A percentile compares a stretch with the other conserved stretches of the same genome.
Conservation (phyloP, 129 eudicot species). For the Saposhnikovia divaricata region DNA sequence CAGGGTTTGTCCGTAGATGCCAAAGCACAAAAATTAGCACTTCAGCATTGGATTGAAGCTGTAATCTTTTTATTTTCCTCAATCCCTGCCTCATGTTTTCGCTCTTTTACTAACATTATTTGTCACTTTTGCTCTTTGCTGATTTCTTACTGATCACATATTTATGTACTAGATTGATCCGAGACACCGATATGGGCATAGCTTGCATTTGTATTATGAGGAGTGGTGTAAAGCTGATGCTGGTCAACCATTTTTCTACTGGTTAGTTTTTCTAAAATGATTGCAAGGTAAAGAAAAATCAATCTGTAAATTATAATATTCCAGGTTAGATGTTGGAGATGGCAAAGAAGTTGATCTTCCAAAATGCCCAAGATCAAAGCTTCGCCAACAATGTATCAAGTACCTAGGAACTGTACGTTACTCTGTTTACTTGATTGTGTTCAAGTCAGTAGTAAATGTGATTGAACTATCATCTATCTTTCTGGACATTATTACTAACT, state of each 20-base stretch:
- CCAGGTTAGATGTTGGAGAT: no score
- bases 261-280: conserved; percentile 34
- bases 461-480: not conserved
- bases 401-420: conserved; percentile 82
- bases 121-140: not conserved
- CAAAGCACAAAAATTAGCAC: no score
- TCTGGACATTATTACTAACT: not conserved
- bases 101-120: no score
- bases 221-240: conserved; percentile 56
- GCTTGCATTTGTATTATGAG: conserved; percentile 57
- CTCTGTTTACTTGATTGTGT: not conserved
- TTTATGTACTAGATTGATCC: conserved; percentile 63
- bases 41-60: no score
- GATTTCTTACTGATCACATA: not conserved
- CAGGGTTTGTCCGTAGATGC: no score
- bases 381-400: conserved; percentile 59
- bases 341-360: no score
- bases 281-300: no score
- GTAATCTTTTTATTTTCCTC: no score
- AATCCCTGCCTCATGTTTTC: no score
- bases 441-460: not conserved
- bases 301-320: no score
- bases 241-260: conserved; percentile 73
- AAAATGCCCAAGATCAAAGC: no score
- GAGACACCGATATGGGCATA: conserved; percentile 83